Evolutionary conservation across 345 rosid genomes (phyloP).

Genomic region (Eutrema japonicum): DNA sequence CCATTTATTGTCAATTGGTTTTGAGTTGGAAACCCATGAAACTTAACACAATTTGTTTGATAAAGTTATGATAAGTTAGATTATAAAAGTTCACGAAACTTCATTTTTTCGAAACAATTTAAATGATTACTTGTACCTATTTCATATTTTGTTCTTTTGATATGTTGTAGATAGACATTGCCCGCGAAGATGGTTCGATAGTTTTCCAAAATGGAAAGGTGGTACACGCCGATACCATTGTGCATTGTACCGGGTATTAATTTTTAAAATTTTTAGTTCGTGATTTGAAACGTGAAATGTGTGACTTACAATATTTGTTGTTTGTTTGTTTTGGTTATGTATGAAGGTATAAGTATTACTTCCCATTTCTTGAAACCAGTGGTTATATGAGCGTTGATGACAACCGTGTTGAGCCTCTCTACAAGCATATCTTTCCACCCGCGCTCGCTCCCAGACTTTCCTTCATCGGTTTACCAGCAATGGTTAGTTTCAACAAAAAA

Average conservation of each 20-base stretch:
- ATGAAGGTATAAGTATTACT: constrained; percentile 75
- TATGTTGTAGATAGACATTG: constrained; percentile 60
- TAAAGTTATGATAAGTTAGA: neutral
- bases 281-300: too few species aligned
- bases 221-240: constrained; percentile 58
- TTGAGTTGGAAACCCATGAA: too few species aligned
- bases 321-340: neutral
- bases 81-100: neutral
- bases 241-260: constrained; percentile 77
- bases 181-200: constrained; percentile 58
- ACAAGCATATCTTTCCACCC: constrained; percentile 75
- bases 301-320: too few species aligned
- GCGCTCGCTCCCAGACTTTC: constrained; percentile 69
- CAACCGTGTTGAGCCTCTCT: constrained; percentile 71
- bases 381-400: constrained; percentile 67
- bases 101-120: neutral
- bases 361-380: constrained; percentile 74
- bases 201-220: constrained; percentile 59
- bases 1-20: too few species aligned
- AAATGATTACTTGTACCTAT: neutral
- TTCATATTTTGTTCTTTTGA: neutral
- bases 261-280: too few species aligned
- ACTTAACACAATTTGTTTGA: too few species aligned
- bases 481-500: too few species aligned
- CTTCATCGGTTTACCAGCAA: constrained; percentile 35